phyloP scores from a whole-genome alignment of 208 protist species.

The Trichomonas tenax region DNA sequence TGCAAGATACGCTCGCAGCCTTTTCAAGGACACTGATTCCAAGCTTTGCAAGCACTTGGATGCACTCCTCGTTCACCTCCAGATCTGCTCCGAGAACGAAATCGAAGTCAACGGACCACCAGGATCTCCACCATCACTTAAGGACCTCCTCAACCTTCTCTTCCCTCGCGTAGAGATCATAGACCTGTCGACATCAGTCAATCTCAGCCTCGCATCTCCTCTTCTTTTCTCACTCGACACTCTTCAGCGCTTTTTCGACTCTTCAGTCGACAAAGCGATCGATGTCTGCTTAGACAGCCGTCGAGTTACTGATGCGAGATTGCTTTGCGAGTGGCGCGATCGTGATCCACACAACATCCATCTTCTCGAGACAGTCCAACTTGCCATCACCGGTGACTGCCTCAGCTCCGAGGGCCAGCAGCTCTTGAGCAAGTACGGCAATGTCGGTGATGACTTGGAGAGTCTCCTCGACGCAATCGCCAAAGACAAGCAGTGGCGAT shows the following conservation, averaged over 20 bases:
- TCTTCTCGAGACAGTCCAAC: background rate
- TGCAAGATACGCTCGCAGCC: background rate
- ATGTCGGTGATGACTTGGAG: background rate
- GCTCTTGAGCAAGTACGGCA: background rate
- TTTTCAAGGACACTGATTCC: background rate
- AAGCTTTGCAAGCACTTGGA: background rate
- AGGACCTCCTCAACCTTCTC: background rate
- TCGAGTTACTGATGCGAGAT: background rate
- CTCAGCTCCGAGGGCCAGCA: background rate
- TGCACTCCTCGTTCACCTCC: background rate
- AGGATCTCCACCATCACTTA: background rate
- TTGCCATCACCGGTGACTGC: background rate
- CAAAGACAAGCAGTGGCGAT: background rate
- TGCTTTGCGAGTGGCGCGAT: background rate
- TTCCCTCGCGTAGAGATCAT: background rate
- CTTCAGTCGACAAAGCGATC: background rate
- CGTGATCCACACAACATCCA: background rate
- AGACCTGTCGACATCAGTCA: background rate
- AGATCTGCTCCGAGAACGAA: background rate
- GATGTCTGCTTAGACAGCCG: background rate
- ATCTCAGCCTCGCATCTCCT: background rate
- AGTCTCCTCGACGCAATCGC: background rate
- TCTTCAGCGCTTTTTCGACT: background rate
- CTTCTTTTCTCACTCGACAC: background rate
- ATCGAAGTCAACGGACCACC: background rate